A percentile compares a stretch with the other conserved stretches of the same genome.
Conservation (phyloP, 108 stramenopile genomes). For the Fistulifera pelliculosa region DNA sequence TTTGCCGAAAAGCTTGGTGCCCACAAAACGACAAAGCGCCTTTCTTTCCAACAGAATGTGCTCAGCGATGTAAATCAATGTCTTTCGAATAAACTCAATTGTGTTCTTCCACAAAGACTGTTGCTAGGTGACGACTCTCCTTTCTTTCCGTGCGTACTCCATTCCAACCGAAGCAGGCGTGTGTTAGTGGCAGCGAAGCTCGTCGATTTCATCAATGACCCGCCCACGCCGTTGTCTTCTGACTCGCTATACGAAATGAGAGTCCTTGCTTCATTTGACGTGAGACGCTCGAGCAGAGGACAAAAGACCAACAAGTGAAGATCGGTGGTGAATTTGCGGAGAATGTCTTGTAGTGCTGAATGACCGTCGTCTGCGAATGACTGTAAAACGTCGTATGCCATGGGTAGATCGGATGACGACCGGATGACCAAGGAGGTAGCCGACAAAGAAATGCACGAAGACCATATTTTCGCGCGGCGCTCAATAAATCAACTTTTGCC, state of each 20-base stretch:
- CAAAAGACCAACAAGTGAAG: conserved; percentile 13
- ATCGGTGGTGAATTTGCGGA: conserved; percentile 17
- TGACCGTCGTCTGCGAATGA: conserved; percentile 12
- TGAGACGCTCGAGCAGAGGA: conserved; percentile 17
- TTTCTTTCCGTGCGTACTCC: conserved; percentile 7
- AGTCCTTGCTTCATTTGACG: neutral
- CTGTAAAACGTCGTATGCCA: conserved; percentile 28
- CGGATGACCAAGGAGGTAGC: conserved; percentile 21
- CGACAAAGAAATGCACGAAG: conserved; percentile 19
- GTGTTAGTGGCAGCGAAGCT: neutral
- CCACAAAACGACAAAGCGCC: conserved; percentile 35
- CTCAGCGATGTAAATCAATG: conserved; percentile 42
- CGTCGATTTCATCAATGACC: neutral
- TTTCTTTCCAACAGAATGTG: conserved; percentile 34
- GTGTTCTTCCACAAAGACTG: conserved; percentile 22
- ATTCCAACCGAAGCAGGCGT: conserved; percentile 25
- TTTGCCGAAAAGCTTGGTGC: conserved; percentile 42
- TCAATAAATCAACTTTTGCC: conserved; percentile 28
- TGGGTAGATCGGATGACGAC: conserved; percentile 12
- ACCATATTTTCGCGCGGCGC: conserved; percentile 20
- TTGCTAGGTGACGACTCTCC: neutral
- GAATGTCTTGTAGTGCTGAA: conserved; percentile 13
- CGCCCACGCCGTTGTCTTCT: neutral
- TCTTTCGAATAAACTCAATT: conserved; percentile 27
- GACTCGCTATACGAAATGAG: neutral